Evolutionary conservation across 495 filamentous ascomycete genomes (phyloP).

Genomic region (Trichoderma gamsii): DNA sequence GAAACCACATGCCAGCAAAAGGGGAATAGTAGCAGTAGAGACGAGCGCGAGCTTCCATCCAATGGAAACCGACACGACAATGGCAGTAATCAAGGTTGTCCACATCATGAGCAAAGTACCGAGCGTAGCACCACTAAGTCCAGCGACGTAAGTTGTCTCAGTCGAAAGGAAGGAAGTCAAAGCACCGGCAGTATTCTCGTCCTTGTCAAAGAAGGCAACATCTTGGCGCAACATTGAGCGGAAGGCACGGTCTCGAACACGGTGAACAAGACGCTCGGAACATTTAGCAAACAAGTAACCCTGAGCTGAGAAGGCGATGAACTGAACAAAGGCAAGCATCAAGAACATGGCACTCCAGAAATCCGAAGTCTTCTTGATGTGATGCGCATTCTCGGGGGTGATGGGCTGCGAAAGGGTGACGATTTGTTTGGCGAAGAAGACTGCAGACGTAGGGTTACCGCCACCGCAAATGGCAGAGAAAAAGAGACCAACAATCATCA

Average conservation of each 20-base stretch:
- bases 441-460: constrained; percentile 78
- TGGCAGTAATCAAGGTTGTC: constrained; percentile 66
- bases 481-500: constrained; percentile 71
- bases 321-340: constrained; percentile 76
- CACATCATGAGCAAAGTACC: constrained; percentile 72
- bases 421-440: constrained; percentile 89
- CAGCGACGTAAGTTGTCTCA: constrained; percentile 77
- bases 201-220: constrained; percentile 80
- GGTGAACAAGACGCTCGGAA: constrained; percentile 68
- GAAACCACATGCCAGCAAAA: constrained; percentile 75
- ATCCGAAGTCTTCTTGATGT: constrained; percentile 59
- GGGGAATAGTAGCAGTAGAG: constrained; percentile 67
- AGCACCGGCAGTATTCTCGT: constrained; percentile 79
- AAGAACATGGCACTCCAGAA: constrained; percentile 96
- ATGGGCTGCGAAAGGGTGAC: constrained; percentile 37
- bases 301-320: constrained; percentile 53
- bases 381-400: constrained; percentile 27
- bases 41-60: constrained; percentile 94
- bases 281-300: constrained; percentile 61
- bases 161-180: constrained; percentile 82
- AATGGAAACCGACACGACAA: constrained; percentile 61
- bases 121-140: constrained; percentile 76
- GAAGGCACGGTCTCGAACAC: constrained; percentile 70
- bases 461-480: constrained; percentile 76
- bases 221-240: constrained; percentile 82